Base-by-base conservation (phyloP, 768 basidiomycete genomes). In the Hericium coralloides region DNA sequence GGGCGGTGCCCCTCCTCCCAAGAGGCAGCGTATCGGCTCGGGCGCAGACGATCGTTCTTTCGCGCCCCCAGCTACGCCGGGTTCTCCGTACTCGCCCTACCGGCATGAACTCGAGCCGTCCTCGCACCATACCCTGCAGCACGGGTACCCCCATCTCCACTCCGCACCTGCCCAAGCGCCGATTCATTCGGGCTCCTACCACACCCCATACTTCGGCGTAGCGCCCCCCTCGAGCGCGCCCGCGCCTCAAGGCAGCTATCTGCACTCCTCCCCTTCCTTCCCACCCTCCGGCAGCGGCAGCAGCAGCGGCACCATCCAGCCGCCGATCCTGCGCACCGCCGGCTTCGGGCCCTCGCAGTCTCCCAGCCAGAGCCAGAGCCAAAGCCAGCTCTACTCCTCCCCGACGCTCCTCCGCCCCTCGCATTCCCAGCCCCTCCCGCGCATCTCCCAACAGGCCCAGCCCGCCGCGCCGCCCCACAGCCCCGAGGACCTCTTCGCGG, bases 401-500 rank as follows among this genome's bases (percentile, higher is more conserved):
- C 49, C 25, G n/a, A 49, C 10, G 36, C 53, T 8, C 51, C 45
- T 9, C 41, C 56, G n/a, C 59, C 45, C 43, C 48, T 48, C 10
- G 38, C 55, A 2, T 45, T 31, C 31, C 31, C 59, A 38, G n/a
- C n/a, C 45, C 17, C 55, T 49, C 47, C 55, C 55, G 47, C 55
- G 55, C 48, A 48, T 55, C 25, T 55, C 57, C 36, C 62, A 63
- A 4, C 60, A 59, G n/a, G n/a, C n/a, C n/a, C n/a, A n/a, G n/a
- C n/a, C 58, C 60, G 23, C 52, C 58, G 39, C 60, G 55, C 37
- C 52, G 52, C 17, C 59, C 18, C 12, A 39, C 45, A 22, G 57
- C 39, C 18, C 57, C 31, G 62, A 63, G 31, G 62, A 63, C 12
- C 38, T 63, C 10, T 63, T 63, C 55, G 60, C 62, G 14, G 58